Conservation (phyloP, 805 yeast species). For the Lipomyces orientalis region DNA sequence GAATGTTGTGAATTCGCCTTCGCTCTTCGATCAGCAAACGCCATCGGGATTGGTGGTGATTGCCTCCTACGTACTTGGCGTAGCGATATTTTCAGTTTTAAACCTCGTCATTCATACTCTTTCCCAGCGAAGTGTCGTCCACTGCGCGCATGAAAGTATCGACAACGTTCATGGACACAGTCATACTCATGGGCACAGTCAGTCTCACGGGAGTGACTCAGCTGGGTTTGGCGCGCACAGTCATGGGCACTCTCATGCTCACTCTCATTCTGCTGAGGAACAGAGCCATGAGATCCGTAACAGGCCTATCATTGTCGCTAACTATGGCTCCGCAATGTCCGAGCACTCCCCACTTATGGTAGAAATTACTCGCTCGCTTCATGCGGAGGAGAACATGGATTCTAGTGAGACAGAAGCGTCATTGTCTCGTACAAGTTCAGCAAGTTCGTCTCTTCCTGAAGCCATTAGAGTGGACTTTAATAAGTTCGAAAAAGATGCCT, state of each 20-base stretch:
- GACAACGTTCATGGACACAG: conserved; percentile 40
- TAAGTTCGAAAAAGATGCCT: not conserved
- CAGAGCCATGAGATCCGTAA: not conserved
- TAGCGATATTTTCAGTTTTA: conserved; percentile 60
- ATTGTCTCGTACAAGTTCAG: not conserved
- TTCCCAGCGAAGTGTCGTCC: conserved; percentile 83
- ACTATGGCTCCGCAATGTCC: conserved; percentile 20
- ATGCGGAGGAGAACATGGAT: not conserved
- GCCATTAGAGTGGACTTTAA: not conserved
- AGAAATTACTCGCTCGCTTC: not conserved
- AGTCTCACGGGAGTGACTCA: conserved; percentile 34
- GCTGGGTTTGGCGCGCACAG: conserved; percentile 8
- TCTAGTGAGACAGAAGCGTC: not conserved
- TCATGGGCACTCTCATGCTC: conserved; percentile 21
- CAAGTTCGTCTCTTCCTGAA: not conserved
- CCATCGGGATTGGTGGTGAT: conserved; percentile 51
- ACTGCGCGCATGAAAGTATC: conserved; percentile 71
- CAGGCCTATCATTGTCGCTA: not conserved
- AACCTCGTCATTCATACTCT: conserved; percentile 71
- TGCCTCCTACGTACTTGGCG: conserved; percentile 62
- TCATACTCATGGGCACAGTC: conserved; percentile 36
- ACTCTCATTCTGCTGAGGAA: conserved; percentile 5
- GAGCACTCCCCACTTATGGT: conserved; percentile 8
- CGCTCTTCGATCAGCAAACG: conserved; percentile 38
- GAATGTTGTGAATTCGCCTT: conserved; percentile 50